Evolutionary conservation across 495 filamentous ascomycete species (phyloP).

Genomic region (Extremus antarcticus): DNA sequence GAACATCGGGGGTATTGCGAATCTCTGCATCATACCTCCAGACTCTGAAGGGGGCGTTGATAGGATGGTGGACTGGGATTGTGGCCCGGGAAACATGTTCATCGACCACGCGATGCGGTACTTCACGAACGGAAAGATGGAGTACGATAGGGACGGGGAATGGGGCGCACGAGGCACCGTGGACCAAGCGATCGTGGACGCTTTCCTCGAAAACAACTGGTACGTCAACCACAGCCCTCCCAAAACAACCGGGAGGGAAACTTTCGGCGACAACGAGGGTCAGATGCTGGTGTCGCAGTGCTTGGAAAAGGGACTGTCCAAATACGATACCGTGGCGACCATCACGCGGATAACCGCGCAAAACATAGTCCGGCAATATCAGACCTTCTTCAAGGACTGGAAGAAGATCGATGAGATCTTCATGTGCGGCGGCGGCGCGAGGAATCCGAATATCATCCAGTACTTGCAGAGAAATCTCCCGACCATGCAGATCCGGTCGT

Average conservation of each 20-base stretch:
- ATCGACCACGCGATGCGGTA: conserved; percentile 38
- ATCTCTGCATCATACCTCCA: conserved; percentile 49
- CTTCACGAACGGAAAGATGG: conserved; percentile 35
- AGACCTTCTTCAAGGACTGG: conserved; percentile 41
- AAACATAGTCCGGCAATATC: conserved; percentile 46
- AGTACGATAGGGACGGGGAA: conserved; percentile 41
- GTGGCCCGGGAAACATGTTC: conserved; percentile 38
- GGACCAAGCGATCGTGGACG: conserved; percentile 42
- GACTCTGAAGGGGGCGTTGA: conserved; percentile 39
- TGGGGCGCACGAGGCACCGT: conserved; percentile 43
- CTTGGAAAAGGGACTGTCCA: conserved; percentile 33
- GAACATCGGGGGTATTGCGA: conserved; percentile 51
- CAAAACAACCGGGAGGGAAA: conserved; percentile 49
- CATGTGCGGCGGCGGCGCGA: conserved; percentile 49
- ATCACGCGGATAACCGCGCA: conserved; percentile 48
- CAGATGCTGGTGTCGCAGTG: conserved; percentile 38
- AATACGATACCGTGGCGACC: conserved; percentile 43
- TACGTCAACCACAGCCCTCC: conserved; percentile 43
- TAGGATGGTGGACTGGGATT: conserved; percentile 41
- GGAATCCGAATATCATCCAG: conserved; percentile 44
- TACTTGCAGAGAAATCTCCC: conserved; percentile 42
- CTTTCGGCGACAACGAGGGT: conserved; percentile 45
- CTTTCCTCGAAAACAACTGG: conserved; percentile 35
- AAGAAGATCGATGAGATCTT: conserved; percentile 47
- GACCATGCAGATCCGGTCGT: conserved; percentile 39